phyloP scores from a whole-genome alignment of 78 protist species.

The Dictyostelium capitatum region DNA sequence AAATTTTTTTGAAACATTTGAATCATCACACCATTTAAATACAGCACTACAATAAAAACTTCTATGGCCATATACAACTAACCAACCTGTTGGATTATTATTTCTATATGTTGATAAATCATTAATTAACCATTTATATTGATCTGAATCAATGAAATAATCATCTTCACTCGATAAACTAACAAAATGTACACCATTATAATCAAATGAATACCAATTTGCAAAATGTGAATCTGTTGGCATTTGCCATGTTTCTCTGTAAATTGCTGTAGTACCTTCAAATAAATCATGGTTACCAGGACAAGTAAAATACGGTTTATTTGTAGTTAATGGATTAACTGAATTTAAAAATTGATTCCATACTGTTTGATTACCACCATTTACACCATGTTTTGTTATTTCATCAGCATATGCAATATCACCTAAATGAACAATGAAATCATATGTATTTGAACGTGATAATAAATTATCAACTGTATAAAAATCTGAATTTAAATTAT shows the following conservation, averaged over 20 bases:
- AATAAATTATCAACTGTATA: conserved; percentile 1
- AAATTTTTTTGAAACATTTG: background rate
- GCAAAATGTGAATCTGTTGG: background rate
- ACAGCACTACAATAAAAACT: conserved; percentile 29
- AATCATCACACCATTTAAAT: conserved; percentile 35
- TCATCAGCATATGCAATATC: conserved; percentile 73
- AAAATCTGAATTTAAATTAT: background rate
- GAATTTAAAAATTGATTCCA: conserved; percentile 27
- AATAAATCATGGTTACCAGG: conserved; percentile 55
- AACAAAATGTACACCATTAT: conserved; percentile 49
- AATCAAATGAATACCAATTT: conserved; percentile 52
- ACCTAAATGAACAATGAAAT: conserved; percentile 26
- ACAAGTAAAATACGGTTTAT: conserved; percentile 25
- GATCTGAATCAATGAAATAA: conserved; percentile 1
- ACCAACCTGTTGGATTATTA: conserved; percentile 48
- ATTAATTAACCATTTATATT: conserved; percentile 42
- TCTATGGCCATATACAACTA: conserved; percentile 48
- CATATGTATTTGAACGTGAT: background rate
- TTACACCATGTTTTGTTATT: background rate
- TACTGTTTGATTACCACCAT: conserved; percentile 45
- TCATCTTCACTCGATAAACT: conserved; percentile 30
- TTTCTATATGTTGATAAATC: conserved; percentile 14
- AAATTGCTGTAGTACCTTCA: background rate
- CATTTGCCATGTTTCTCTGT: conserved; percentile 46
- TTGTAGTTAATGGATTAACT: conserved; percentile 14